phyloP scores from a whole-genome alignment of 306 rosid genomes.

The Dryas octopetala region DNA sequence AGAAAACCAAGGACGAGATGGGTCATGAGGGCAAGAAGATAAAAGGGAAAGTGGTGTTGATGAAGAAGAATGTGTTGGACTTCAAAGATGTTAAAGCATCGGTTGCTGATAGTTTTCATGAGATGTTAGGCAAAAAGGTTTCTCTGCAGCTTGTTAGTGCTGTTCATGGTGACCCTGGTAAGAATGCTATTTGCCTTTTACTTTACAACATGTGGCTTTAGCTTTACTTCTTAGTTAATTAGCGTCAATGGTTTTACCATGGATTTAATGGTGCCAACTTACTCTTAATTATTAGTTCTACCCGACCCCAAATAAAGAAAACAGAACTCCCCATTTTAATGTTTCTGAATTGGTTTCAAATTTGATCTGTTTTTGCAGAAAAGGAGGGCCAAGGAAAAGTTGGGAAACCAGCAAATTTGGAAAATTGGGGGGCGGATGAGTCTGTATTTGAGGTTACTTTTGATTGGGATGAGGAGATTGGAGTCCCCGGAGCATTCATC shows the following conservation, averaged over 20 bases:
- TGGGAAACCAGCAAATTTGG: constrained; percentile 58
- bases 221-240: too few species aligned
- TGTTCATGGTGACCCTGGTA: constrained; percentile 43
- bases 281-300: not conserved
- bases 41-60: constrained; percentile 62
- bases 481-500: constrained; percentile 68
- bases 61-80: constrained; percentile 79
- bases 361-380: constrained; percentile 31
- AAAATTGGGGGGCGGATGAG: constrained; percentile 62
- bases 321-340: not conserved
- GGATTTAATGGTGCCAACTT: not conserved
- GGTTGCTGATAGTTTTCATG: constrained; percentile 52
- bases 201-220: too few species aligned
- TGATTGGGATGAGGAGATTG: constrained; percentile 62
- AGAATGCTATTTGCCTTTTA: not conserved
- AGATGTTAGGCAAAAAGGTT: constrained; percentile 54
- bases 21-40: constrained; percentile 19
- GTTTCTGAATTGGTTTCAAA: not conserved
- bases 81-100: constrained; percentile 59
- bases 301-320: not conserved
- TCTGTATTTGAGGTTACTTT: constrained; percentile 51
- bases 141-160: constrained; percentile 62
- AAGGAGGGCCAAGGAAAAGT: constrained; percentile 51
- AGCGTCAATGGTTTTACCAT: not conserved
- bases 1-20: too few species aligned